A percentile compares a stretch with the other conserved stretches of the same genome.
Conservation (phyloP, 768 basidiomycete genomes). For the Candolleomyces eurysporus region DNA sequence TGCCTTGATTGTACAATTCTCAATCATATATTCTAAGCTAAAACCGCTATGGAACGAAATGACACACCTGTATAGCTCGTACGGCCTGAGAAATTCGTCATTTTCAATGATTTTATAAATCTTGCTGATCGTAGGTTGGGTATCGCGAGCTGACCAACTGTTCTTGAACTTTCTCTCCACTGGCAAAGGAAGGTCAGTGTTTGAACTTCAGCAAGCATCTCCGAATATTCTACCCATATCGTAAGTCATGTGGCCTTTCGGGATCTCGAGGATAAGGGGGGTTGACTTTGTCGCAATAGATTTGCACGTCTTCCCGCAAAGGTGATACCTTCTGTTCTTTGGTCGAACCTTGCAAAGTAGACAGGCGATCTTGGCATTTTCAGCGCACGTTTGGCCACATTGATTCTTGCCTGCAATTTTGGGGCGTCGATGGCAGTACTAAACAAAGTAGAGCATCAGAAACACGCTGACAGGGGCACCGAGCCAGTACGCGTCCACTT, state of each 20-base stretch:
- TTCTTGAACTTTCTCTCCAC: too few relatives aligned
- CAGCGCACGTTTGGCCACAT: slow-evolving; percentile 21
- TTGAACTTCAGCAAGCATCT: too few relatives aligned
- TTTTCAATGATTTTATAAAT: slow-evolving; percentile 17
- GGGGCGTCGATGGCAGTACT: slow-evolving; percentile 29
- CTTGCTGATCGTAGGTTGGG: slow-evolving; percentile 8
- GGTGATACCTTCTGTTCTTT: slow-evolving; percentile 22
- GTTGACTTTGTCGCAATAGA: slow-evolving; percentile 16
- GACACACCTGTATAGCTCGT: slow-evolving; percentile 13
- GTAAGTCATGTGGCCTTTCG: too few relatives aligned
- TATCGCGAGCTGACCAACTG: too few relatives aligned
- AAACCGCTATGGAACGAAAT: neutral
- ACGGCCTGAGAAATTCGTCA: slow-evolving; percentile 13
- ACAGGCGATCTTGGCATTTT: slow-evolving; percentile 24
- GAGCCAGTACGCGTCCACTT: neutral
- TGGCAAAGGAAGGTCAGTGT: too few relatives aligned
- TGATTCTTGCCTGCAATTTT: slow-evolving; percentile 20
- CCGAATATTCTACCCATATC: too few relatives aligned
- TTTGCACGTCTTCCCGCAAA: slow-evolving; percentile 21
- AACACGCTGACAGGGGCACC: neutral
- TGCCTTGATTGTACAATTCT: slow-evolving; percentile 9
- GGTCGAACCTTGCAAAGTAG: slow-evolving; percentile 26
- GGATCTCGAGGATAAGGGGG: slow-evolving; percentile 17
- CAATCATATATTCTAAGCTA: neutral
- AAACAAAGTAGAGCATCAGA: neutral